Conservation (phyloP, 164 flowering plant genomes). For the Piper betle region DNA sequence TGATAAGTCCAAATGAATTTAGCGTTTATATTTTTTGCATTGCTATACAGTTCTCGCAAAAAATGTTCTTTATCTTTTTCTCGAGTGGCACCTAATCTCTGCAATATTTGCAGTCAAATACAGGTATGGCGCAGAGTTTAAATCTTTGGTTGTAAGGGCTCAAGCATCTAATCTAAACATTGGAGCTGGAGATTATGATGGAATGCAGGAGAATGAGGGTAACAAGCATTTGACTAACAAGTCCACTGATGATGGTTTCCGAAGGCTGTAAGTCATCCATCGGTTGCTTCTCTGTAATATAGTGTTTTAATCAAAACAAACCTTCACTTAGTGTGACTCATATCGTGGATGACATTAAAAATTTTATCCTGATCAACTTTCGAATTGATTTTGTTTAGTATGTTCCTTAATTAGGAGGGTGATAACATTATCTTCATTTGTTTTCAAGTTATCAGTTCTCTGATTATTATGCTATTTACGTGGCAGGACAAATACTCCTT, state of each 20-base stretch:
- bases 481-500: slow-evolving; percentile 43
- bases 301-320: too few species aligned
- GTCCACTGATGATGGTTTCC: background rate
- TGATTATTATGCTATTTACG: slow-evolving; percentile 13
- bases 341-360: background rate
- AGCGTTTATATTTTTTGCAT: too few species aligned
- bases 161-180: slow-evolving; percentile 2
- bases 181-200: slow-evolving; percentile 1
- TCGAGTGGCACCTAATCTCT: background rate
- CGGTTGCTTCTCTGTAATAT: background rate
- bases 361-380: too few species aligned
- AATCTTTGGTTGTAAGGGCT: background rate
- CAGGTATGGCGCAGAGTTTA: background rate
- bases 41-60: too few species aligned
- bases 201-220: background rate
- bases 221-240: background rate
- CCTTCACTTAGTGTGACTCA: too few species aligned
- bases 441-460: background rate
- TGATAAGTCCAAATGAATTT: too few species aligned
- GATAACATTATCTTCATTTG: too few species aligned
- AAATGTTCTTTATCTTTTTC: too few species aligned
- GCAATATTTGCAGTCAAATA: background rate
- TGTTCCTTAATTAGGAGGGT: too few species aligned
- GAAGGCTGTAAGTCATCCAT: background rate
- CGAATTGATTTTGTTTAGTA: too few species aligned